Evolutionary conservation across 805 yeast genomes (phyloP).

Genomic region (Pichia nakasei): DNA sequence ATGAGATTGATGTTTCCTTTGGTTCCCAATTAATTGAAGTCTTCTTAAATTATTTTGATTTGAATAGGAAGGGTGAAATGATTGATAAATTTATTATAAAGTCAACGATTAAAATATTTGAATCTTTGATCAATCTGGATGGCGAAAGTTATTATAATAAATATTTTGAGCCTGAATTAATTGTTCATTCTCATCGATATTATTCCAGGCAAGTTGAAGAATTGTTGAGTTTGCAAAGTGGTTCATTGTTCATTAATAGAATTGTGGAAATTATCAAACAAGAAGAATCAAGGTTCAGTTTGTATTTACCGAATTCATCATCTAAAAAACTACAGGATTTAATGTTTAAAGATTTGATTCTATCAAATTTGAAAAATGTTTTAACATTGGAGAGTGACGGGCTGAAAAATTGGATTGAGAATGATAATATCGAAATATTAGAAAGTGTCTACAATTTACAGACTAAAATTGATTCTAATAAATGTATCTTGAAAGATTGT

Average conservation of each 20-base stretch:
- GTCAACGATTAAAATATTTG: constrained; percentile 61
- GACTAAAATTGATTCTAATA: constrained; percentile 44
- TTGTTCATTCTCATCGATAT: constrained; percentile 46
- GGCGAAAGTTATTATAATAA: constrained; percentile 56
- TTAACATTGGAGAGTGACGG: constrained; percentile 48
- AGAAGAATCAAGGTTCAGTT: constrained; percentile 49
- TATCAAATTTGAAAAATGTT: constrained; percentile 47
- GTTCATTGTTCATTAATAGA: constrained; percentile 46
- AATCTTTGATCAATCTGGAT: constrained; percentile 44
- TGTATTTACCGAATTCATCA: constrained; percentile 47
- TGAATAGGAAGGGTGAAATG: constrained; percentile 45
- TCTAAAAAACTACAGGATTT: constrained; percentile 44
- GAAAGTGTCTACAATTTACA: constrained; percentile 40
- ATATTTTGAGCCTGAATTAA: constrained; percentile 57
- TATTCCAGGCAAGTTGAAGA: constrained; percentile 42
- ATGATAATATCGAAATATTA: constrained; percentile 37
- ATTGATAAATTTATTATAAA: constrained; percentile 52
- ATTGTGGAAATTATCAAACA: constrained; percentile 46
- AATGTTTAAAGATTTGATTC: constrained; percentile 51
- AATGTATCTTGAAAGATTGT: constrained; percentile 39
- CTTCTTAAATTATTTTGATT: constrained; percentile 46
- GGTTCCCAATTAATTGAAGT: constrained; percentile 42
- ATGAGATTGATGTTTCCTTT: constrained; percentile 31
- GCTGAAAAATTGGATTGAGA: constrained; percentile 45
- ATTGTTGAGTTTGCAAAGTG: constrained; percentile 35